Evolutionary conservation across 1,284 basidiomycete species (phyloP).

Genomic region (Vanrija humicola): DNA sequence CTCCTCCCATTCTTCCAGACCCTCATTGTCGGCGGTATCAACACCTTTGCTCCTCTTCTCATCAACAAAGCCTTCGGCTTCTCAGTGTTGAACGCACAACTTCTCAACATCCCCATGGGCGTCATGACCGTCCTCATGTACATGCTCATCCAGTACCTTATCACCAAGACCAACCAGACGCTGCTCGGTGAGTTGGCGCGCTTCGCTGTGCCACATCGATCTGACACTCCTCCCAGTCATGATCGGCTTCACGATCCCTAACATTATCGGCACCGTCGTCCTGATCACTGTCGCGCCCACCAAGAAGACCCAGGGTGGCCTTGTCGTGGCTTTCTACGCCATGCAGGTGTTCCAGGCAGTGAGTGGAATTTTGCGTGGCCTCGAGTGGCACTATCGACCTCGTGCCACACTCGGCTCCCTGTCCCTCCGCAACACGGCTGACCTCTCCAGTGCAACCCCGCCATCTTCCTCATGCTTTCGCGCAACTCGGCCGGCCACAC

Average conservation of each 20-base stretch:
- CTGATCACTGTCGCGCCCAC: conserved; percentile 15
- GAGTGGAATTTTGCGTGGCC: not conserved
- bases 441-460: conserved; percentile 6
- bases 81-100: conserved; percentile 15
- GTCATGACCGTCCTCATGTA: conserved; percentile 14
- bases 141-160: conserved; percentile 6
- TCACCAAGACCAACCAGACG: conserved; percentile 1
- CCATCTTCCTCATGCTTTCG: conserved; percentile 17
- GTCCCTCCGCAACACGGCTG: no score
- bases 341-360: conserved; percentile 9
- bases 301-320: conserved; percentile 6
- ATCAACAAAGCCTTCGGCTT: conserved; percentile 26
- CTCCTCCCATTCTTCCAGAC: conserved; percentile 26
- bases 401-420: no score
- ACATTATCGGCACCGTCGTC: conserved; percentile 15
- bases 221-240: not conserved
- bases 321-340: conserved; percentile 17
- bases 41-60: conserved; percentile 22
- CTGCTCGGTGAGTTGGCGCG: not conserved
- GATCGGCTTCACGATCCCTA: conserved; percentile 11
- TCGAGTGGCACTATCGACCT: no score
- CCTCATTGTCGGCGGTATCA: conserved; percentile 30
- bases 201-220: no score
- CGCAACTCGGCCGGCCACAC: conserved; percentile 22
- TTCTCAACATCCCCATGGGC: conserved; percentile 24